phyloP scores from a whole-genome alignment of 2,329 filamentous ascomycete species.

The Ophiostoma piceae region DNA sequence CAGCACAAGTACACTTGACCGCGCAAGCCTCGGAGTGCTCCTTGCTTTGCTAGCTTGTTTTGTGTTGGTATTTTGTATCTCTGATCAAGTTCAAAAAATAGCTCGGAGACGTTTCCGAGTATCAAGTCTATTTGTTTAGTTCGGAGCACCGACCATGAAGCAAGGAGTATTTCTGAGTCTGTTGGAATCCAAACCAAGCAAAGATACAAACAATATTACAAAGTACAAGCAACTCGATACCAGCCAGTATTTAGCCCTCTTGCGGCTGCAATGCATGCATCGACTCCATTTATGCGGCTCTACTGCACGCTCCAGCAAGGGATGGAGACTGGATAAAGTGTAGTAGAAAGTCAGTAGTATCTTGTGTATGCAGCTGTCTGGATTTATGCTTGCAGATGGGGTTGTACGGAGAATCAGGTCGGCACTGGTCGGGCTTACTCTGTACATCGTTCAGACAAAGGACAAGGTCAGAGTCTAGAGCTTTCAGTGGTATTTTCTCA shows the following conservation, averaged over 20 bases:
- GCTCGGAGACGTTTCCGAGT: not conserved
- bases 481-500: not conserved
- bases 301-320: constrained; percentile 13
- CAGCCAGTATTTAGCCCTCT: not conserved
- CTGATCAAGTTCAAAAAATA: not conserved
- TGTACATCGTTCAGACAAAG: not conserved
- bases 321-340: not conserved
- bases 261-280: not conserved
- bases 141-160: not conserved
- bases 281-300: constrained; percentile 1
- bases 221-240: no score
- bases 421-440: not conserved
- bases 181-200: not conserved
- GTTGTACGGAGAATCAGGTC: no score
- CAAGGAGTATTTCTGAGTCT: constrained; percentile 4
- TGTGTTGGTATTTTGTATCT: not conserved
- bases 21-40: not conserved
- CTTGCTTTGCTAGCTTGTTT: constrained; percentile 5
- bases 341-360: no score
- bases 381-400: not conserved
- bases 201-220: no score
- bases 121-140: not conserved
- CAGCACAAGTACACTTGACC: no score
- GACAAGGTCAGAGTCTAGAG: not conserved
- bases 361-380: no score